Evolutionary conservation across 2,329 filamentous ascomycete species (phyloP), one percentile per base, ranked within the genome.

Genomic region (Ceratocystis ficicola): DNA sequence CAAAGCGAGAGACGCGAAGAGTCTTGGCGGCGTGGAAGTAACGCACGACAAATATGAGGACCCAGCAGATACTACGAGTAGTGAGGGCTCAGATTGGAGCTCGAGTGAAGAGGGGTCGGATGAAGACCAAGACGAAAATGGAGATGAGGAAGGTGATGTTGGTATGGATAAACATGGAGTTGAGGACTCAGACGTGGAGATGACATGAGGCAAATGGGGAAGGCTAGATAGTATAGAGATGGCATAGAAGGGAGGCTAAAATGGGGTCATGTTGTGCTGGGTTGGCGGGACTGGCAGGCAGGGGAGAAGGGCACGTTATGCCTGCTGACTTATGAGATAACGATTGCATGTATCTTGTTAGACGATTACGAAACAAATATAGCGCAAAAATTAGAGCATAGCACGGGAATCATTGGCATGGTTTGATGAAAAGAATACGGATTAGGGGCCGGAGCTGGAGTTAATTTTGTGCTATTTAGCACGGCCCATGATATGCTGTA

Each of bases 61-160:
- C 17, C 65, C 62, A 6, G 63, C 62, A 5, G 67, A 63, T 50
- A 67, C 48, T 10, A 66, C 60, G n/a, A 68, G 61, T 48, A 67
- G 64, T 52, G 59, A 63, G 62, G 68, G 66, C 20, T 67, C 64
- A 55, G 65, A 59, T 46, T 68, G 57, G 67, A 62, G 64, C 64
- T 64, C 62, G 63, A 65, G 44, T 28, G 65, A 63, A 12, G 59
- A 64, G 36, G 68, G 64, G 46, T 50, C 22, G 57, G 65, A 55
- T 36, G 59, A 61, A 36, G 66, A 62, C 32, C 60, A 48, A 46
- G 61, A 44, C 8, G 64, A 32, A 22, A 55, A 57, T 48, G 52
- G 64, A 55, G 55, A 55, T 41, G 55, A 22, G 52, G 32, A 61
- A 17, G 61, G 36, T 20, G 65, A 50, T 44, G 65, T 30, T 17